Evolutionary conservation across 352 stramenopile species (phyloP), one percentile per base, ranked within the genome.

Genomic region (Globisporangium perplexum): DNA sequence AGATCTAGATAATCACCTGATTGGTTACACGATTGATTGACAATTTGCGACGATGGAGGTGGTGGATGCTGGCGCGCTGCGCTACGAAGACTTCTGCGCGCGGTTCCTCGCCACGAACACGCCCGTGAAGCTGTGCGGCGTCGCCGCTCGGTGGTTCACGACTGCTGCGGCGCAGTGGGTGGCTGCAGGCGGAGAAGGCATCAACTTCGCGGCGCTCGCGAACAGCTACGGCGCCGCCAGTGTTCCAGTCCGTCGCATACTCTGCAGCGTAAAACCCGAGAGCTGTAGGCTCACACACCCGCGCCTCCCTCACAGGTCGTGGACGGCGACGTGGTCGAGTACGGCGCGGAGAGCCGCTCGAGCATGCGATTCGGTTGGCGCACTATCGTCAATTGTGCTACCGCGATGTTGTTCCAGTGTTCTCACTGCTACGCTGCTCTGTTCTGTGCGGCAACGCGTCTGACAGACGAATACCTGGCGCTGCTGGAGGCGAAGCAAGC

Each of bases 331-430:
- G 57, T 76, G 23, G 69, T 69, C 22, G 78, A 82, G 50, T 88
- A 91, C 26, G 81, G 82, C 14, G 65, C 57, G 7, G 72, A 91
- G 46, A 62, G 68, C 11, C 77, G 82, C 47, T 63, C 55, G 35
- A 79, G 57, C 0, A 90, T 91, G 80, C 60, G 56, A 41, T 74
- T 93, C 35, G 78, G 83, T 88, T n/a, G n/a, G n/a, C n/a, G n/a
- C n/a, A n/a, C n/a, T n/a, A n/a, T n/a, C n/a, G n/a, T n/a, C n/a
- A n/a, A n/a, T n/a, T n/a, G n/a, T n/a, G n/a, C n/a, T n/a, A n/a
- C n/a, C n/a, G n/a, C n/a, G n/a, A n/a, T n/a, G n/a, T n/a, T 30
- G 26, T 5, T 30, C 26, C 26, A 30, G 26, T 30, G 26, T 30
- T 2, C 26, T 46, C 23, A 61, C 5, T 36, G 6, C 18, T 14